phyloP scores from a whole-genome alignment of 208 protist species.

The Crithidia fasciculata region DNA sequence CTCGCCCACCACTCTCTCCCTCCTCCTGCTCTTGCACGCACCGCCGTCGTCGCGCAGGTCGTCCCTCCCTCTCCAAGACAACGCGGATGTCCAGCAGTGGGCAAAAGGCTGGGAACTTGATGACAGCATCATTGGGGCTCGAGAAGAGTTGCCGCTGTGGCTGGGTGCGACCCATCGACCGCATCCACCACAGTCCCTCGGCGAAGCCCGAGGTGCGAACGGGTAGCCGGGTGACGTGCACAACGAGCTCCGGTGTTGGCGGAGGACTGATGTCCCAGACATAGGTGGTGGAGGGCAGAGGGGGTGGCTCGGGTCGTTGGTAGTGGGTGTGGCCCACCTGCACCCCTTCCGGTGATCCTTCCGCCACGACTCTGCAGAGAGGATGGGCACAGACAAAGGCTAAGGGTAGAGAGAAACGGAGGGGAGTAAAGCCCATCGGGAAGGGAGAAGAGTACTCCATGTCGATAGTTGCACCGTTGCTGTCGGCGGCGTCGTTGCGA shows the following conservation, averaged over 20 bases:
- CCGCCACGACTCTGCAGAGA: not conserved
- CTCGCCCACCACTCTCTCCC: not conserved
- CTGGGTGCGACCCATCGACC: not conserved
- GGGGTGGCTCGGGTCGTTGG: not conserved
- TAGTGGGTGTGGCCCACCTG: slow-evolving; percentile 12
- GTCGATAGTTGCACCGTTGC: not conserved
- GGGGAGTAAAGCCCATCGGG: not conserved
- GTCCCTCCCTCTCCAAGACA: slow-evolving; percentile 1
- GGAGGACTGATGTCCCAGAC: slow-evolving; percentile 6
- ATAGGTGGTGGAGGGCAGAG: not conserved
- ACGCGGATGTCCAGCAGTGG: not conserved
- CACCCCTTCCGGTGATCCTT: not conserved
- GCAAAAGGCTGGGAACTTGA: not conserved
- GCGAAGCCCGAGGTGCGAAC: not conserved
- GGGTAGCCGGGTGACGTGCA: not conserved
- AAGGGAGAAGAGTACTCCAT: not conserved
- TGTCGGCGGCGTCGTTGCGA: not conserved
- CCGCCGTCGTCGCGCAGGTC: too few species aligned
- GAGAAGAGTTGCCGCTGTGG: not conserved
- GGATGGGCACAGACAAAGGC: slow-evolving; percentile 1
- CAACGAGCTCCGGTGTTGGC: not conserved
- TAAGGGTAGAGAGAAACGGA: not conserved
- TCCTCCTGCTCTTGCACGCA: not conserved
- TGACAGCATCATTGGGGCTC: not conserved
- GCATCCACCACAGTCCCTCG: slow-evolving; percentile 7